Base-by-base conservation (phyloP, 352 stramenopile genomes). In the Phytophthora ramorum region DNA sequence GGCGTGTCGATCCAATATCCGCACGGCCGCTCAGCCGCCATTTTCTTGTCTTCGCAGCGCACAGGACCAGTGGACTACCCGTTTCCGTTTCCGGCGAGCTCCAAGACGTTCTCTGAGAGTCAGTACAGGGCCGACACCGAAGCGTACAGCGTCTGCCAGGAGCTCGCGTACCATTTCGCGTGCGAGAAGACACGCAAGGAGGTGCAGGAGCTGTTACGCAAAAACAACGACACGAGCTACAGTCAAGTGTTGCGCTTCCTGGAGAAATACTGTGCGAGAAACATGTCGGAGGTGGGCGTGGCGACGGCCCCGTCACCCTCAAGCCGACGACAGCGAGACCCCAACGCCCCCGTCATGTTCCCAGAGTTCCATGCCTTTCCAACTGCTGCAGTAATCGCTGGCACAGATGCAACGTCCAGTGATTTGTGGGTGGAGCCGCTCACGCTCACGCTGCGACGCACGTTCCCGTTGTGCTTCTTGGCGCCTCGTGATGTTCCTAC, bases 351-450 rank as follows among this genome's bases (percentile, higher is more conserved):
- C 6, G 63, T 85, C 38, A 19, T 70, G 24, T 79, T 89, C 37
- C 69, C 81, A 10, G 56, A 71, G 34, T 73, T 87, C 30, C 81
- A 85, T 38, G 72, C 69, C 7, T 83, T 87, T 30, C 83, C 83
- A 0, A 87, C 79, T 1, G 87, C 81, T 14, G 81, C 79, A 10
- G 72, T 96, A 16, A 81, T 94, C 26, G 75, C 84, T 32, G 87
- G 87, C 4, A 81, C 79, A 0, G 87, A 96, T 46, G 85, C 83
- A 12, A 88, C 84, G 24, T 87, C 85, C 24, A 92, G 81, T 54
- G 83, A 91, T 30, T 67, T 94, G 48, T 96, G 87, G 87, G 79
- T 91, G 34, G 62, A 76, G 26, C 87, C 87, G 28, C 58, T 96
- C 3, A 83, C 70, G 50, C 86, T 81, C 19, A 83, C 85, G 41